Conservation (phyloP, 1,139 yeast genomes). For the Taphrina betulina region DNA sequence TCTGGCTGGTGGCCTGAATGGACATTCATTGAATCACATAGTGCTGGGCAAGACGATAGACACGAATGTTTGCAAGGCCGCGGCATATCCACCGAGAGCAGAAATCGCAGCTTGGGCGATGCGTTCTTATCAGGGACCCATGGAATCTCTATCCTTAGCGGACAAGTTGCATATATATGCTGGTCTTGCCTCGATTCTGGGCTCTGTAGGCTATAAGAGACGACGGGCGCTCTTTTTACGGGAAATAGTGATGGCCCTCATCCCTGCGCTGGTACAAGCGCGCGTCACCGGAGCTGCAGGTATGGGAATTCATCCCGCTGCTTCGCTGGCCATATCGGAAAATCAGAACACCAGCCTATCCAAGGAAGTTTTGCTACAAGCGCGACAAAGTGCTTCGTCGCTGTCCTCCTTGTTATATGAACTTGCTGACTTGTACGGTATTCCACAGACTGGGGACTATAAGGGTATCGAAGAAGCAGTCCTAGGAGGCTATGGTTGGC, state of each 20-base stretch:
- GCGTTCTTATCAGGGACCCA: slow-evolving; percentile 39
- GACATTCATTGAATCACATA: slow-evolving; percentile 48
- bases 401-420: slow-evolving; percentile 41
- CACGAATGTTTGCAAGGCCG: slow-evolving; percentile 39
- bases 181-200: slow-evolving; percentile 64
- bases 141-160: slow-evolving; percentile 39
- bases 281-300: slow-evolving; percentile 39
- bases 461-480: slow-evolving; percentile 23
- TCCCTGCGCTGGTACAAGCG: slow-evolving; percentile 48
- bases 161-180: slow-evolving; percentile 54
- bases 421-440: slow-evolving; percentile 41
- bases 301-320: slow-evolving; percentile 38
- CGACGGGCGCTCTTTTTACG: slow-evolving; percentile 71
- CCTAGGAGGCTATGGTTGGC: slow-evolving; percentile 53
- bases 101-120: slow-evolving; percentile 35
- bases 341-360: slow-evolving; percentile 8
- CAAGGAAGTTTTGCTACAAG: slow-evolving; percentile 1
- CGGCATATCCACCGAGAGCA: slow-evolving; percentile 34
- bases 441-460: slow-evolving; percentile 32
- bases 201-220: slow-evolving; percentile 60
- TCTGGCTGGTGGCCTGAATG: slow-evolving; percentile 54
- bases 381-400: slow-evolving; percentile 6
- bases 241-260: slow-evolving; percentile 55
- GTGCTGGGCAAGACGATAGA: slow-evolving; percentile 44
- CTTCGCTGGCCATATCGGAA: slow-evolving; percentile 32